Percentiles rank a stretch among this genome's conserved stretches.
These are phyloP conservation scores for Neospermospora avenae DNA, from an alignment of 2,329 filamentous ascomycete species.

Conservation along the genomic window DNA sequence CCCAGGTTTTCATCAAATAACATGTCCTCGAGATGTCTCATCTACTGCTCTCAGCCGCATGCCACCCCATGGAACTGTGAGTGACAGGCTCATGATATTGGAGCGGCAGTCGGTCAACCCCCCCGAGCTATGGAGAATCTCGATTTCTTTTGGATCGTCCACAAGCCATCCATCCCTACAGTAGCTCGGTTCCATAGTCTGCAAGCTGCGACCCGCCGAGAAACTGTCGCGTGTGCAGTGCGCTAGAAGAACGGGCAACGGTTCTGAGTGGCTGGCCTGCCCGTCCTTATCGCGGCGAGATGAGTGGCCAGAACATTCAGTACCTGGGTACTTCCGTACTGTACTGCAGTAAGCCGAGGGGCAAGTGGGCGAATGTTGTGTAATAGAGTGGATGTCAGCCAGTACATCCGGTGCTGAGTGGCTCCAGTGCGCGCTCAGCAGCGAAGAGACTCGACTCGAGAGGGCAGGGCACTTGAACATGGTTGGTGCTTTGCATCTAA, in stretches of 20 bases:
- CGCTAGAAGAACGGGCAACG: constrained; percentile 4
- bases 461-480: no score
- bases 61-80: no score
- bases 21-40: not conserved
- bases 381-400: not conserved
- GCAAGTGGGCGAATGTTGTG: not conserved
- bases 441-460: not conserved
- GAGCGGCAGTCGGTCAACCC: not conserved
- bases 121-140: not conserved
- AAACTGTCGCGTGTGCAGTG: constrained; percentile 20
- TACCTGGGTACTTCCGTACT: not conserved
- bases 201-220: not conserved
- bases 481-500: not conserved
- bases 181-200: not conserved
- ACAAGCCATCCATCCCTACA: not conserved
- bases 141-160: not conserved
- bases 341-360: not conserved
- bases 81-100: not conserved
- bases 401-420: not conserved
- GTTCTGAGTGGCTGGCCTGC: constrained; percentile 8
- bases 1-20: no score
- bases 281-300: constrained; percentile 17
- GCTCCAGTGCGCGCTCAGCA: not conserved
- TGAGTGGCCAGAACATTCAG: constrained; percentile 9
- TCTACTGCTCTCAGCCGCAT: constrained; percentile 1